Percentiles rank a stretch among this genome's conserved stretches.
phyloP scores from a whole-genome alignment of 2,329 filamentous ascomycete species.

The Myriangium duriaei region DNA sequence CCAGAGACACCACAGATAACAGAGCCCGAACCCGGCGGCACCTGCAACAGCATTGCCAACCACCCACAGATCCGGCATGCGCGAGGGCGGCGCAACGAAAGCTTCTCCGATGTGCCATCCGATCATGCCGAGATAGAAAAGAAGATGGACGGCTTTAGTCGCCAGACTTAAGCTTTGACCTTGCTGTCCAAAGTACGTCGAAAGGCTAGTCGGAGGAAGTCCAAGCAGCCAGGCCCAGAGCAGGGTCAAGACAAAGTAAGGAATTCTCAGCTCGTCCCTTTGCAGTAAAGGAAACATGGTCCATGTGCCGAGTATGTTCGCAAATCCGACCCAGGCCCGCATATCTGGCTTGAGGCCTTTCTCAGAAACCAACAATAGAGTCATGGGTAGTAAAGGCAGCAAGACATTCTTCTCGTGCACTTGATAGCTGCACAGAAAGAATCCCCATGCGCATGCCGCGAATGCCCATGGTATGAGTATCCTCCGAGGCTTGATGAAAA shows the following conservation, averaged over 20 bases:
- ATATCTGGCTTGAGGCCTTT: conserved; percentile 64
- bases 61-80: conserved; percentile 89
- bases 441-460: conserved; percentile 81
- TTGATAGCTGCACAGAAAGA: conserved; percentile 95
- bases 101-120: conserved; percentile 70
- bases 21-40: conserved; percentile 70
- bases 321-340: conserved; percentile 89
- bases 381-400: conserved; percentile 87
- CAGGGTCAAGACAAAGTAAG: conserved; percentile 72
- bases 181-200: conserved; percentile 46
- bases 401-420: conserved; percentile 97
- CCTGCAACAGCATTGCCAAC: conserved; percentile 82
- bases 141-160: conserved; percentile 58
- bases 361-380: conserved; percentile 65
- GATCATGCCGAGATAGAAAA: conserved; percentile 66
- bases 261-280: conserved; percentile 69
- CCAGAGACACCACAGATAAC: conserved; percentile 85
- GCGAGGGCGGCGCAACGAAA: conserved; percentile 51
- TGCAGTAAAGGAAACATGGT: conserved; percentile 87
- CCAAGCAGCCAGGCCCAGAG: conserved; percentile 89
- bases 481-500: conserved; percentile 68
- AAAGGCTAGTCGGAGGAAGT: conserved; percentile 63
- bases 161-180: conserved; percentile 38
- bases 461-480: conserved; percentile 68
- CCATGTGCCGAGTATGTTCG: conserved; percentile 79